phyloP scores from a whole-genome alignment of 257 asterid genomes.

The Jacaranda copaia region DNA sequence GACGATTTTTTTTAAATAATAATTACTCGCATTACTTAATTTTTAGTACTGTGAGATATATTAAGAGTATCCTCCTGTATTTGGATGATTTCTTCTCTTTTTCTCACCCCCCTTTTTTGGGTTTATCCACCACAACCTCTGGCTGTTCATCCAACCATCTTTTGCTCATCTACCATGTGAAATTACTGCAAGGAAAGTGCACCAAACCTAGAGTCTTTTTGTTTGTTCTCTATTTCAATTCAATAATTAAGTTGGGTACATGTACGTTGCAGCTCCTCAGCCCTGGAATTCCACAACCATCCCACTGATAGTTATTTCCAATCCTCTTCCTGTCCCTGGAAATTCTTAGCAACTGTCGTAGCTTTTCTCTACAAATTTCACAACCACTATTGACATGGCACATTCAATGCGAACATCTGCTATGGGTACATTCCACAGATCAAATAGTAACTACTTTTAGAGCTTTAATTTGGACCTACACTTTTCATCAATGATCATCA shows the following conservation, averaged over 20 bases:
- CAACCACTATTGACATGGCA: not conserved
- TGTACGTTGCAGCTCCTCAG: not conserved
- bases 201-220: not conserved
- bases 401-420: not conserved
- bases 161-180: not conserved
- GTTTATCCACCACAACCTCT: conserved; percentile 14
- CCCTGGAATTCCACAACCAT: not conserved
- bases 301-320: not conserved
- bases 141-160: conserved; percentile 11
- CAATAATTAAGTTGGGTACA: not conserved
- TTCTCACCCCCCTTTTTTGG: not conserved
- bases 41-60: no score
- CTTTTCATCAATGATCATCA: not conserved
- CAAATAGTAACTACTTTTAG: not conserved
- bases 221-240: not conserved
- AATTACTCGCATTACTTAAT: not conserved
- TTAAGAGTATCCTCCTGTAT: no score
- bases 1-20: no score
- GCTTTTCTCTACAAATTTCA: no score
- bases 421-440: not conserved
- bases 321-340: not conserved
- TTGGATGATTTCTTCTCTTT: not conserved
- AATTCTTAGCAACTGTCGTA: not conserved
- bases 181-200: not conserved
- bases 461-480: not conserved